phyloP scores from a whole-genome alignment of 2,329 filamentous ascomycete species.

The Cadophora gregata region DNA sequence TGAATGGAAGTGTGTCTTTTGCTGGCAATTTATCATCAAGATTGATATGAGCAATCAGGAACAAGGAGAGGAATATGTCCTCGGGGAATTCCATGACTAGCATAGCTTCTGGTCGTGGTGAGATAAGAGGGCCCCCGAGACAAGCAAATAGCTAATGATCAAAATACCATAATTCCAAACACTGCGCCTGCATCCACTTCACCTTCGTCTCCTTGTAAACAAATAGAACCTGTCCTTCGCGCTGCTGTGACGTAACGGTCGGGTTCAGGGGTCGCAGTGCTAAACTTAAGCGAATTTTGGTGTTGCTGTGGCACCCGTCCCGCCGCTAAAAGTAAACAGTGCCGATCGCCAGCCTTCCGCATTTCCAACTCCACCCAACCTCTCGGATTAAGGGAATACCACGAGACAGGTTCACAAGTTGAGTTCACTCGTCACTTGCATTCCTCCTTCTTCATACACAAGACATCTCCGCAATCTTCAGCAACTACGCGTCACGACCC shows the following conservation, averaged over 20 bases:
- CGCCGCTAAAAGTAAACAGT: conserved; percentile 19
- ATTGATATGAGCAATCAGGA: conserved; percentile 27
- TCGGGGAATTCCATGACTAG: neutral
- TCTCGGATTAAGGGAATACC: conserved; percentile 22
- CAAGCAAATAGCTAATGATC: conserved; percentile 24
- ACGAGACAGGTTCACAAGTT: conserved; percentile 18
- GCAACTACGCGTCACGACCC: neutral
- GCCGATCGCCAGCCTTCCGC: conserved; percentile 21
- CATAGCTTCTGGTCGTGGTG: conserved; percentile 3
- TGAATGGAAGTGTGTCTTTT: neutral
- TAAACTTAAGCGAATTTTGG: neutral
- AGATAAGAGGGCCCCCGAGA: neutral
- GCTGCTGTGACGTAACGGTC: neutral
- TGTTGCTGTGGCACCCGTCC: conserved; percentile 19
- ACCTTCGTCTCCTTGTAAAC: neutral
- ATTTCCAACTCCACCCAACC: conserved; percentile 24
- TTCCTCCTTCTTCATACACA: neutral
- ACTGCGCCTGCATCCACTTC: too few relatives aligned
- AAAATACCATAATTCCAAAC: conserved; percentile 9
- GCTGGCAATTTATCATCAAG: conserved; percentile 20
- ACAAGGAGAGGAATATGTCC: neutral
- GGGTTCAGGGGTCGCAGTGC: neutral
- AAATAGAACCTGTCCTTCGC: neutral
- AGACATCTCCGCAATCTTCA: neutral
- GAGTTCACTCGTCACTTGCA: conserved; percentile 9